A percentile compares a stretch with the other conserved stretches of the same genome.
These are phyloP conservation scores for Blastomyces emzantsi DNA, from an alignment of 2,329 filamentous ascomycete genomes.

Conservation along the genomic window DNA sequence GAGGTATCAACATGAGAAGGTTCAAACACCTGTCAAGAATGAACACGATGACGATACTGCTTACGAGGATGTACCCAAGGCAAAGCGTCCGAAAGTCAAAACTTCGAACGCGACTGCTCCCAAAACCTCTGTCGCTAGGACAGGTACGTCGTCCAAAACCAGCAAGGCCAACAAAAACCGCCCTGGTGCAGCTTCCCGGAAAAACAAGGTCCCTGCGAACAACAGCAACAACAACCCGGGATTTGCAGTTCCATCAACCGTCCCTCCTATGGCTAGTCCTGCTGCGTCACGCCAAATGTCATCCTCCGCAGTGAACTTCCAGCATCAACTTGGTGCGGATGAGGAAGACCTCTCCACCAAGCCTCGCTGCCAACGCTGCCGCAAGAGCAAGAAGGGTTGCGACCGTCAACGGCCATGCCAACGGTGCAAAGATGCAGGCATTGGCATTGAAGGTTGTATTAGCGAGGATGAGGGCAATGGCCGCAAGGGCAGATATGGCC, in stretches of 20 bases:
- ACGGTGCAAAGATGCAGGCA: slow-evolving; percentile 89
- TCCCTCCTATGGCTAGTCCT: slow-evolving; percentile 24
- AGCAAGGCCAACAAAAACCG: slow-evolving; percentile 28
- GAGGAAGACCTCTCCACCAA: slow-evolving; percentile 92
- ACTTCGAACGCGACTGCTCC: slow-evolving; percentile 26
- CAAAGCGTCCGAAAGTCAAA: slow-evolving; percentile 47
- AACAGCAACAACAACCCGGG: slow-evolving; percentile 17
- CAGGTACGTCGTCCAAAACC: slow-evolving; percentile 14
- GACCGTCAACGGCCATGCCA: slow-evolving; percentile 93
- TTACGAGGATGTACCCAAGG: slow-evolving; percentile 35
- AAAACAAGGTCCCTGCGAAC: slow-evolving; percentile 27
- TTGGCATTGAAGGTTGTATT: slow-evolving; percentile 86
- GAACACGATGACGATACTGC: slow-evolving; percentile 41
- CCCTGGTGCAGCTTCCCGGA: slow-evolving; percentile 28
- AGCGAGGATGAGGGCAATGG: slow-evolving; percentile 98
- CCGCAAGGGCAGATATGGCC: slow-evolving; percentile 81
- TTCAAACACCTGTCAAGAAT: slow-evolving; percentile 45
- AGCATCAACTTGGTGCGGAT: slow-evolving; percentile 54
- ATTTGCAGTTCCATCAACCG: slow-evolving; percentile 49
- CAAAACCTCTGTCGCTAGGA: slow-evolving; percentile 26
- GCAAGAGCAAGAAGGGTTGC: slow-evolving; percentile 99
- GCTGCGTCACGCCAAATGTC: slow-evolving; percentile 41
- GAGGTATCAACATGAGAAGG: slow-evolving; percentile 46
- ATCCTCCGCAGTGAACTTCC: slow-evolving; percentile 53
- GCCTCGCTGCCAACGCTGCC: slow-evolving; percentile 93